A percentile compares a stretch with the other conserved stretches of the same genome.
Evolutionary conservation across 352 stramenopile genomes (phyloP).

Genomic region (Globisporangium mamillatum): DNA sequence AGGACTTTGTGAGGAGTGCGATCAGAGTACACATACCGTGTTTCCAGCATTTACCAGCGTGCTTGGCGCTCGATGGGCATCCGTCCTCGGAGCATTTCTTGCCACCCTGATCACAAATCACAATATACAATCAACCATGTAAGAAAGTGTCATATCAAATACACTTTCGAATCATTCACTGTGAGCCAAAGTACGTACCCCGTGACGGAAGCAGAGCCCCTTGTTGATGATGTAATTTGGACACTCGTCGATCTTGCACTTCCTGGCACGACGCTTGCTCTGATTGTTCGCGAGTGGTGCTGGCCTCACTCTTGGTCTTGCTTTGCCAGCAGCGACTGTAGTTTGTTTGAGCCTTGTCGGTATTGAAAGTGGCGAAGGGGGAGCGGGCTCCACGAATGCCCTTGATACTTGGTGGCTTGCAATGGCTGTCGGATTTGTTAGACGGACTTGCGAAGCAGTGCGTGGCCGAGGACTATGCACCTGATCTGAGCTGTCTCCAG

Average conservation of each 20-base stretch:
- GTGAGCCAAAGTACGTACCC: background rate
- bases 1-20: too few relatives aligned
- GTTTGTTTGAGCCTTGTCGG: background rate
- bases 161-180: too few relatives aligned
- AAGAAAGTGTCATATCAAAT: too few relatives aligned
- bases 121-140: too few relatives aligned
- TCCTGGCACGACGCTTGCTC: constrained; percentile 38
- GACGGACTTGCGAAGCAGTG: too few relatives aligned
- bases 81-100: constrained; percentile 32
- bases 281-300: constrained; percentile 22
- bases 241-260: constrained; percentile 43
- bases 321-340: background rate
- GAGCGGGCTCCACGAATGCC: too few relatives aligned
- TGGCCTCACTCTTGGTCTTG: background rate
- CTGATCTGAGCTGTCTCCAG: too few relatives aligned
- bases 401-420: too few relatives aligned
- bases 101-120: constrained; percentile 21
- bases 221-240: constrained; percentile 49
- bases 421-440: too few relatives aligned
- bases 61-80: constrained; percentile 38
- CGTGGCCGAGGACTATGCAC: too few relatives aligned
- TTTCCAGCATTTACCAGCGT: constrained; percentile 32
- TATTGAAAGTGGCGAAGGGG: background rate
- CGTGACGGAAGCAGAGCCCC: constrained; percentile 10
- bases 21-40: constrained; percentile 22